Evolutionary conservation across 2,329 filamentous ascomycete genomes (phyloP).

Genomic region (Pestalotiopsis sp.): DNA sequence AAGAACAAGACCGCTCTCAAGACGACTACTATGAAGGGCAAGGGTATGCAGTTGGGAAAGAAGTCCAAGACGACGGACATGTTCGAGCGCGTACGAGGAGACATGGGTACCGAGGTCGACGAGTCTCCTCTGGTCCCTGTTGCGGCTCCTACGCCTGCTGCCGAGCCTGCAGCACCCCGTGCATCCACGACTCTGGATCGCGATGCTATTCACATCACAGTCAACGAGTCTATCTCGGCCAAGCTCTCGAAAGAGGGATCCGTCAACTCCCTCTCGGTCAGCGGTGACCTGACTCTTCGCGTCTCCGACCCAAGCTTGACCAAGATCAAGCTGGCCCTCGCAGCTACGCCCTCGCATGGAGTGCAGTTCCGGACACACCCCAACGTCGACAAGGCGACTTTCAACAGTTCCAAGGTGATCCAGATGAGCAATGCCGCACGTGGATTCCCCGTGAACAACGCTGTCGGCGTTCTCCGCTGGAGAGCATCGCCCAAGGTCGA

Average conservation of each 20-base stretch:
- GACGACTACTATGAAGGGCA: conserved; percentile 75
- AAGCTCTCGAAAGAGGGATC: conserved; percentile 87
- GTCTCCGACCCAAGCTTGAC: conserved; percentile 88
- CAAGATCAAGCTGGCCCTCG: conserved; percentile 85
- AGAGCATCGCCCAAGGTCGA: conserved; percentile 81
- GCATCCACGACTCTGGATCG: conserved; percentile 72
- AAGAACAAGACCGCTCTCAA: conserved; percentile 80
- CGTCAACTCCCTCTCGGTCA: conserved; percentile 84
- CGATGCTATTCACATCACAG: conserved; percentile 84
- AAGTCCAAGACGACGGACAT: conserved; percentile 98
- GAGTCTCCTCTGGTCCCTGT: conserved; percentile 69
- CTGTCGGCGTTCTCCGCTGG: conserved; percentile 92
- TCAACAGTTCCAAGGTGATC: conserved; percentile 80
- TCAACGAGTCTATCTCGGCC: conserved; percentile 89
- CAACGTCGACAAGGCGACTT: conserved; percentile 89
- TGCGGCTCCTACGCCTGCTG: conserved; percentile 49
- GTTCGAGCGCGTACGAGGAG: conserved; percentile 92
- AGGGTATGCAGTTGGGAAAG: conserved; percentile 99
- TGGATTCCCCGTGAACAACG: conserved; percentile 93
- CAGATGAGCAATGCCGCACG: conserved; percentile 88
- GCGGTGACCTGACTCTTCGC: conserved; percentile 87
- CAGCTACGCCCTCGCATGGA: conserved; percentile 75
- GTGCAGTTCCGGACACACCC: conserved; percentile 95
- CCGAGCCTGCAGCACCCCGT: conserved; percentile 57
- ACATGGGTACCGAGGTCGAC: conserved; percentile 85